Evolutionary conservation across 495 filamentous ascomycete genomes (phyloP), one percentile per base, ranked within the genome.

Genomic region (Xylaria flabelliformis): DNA sequence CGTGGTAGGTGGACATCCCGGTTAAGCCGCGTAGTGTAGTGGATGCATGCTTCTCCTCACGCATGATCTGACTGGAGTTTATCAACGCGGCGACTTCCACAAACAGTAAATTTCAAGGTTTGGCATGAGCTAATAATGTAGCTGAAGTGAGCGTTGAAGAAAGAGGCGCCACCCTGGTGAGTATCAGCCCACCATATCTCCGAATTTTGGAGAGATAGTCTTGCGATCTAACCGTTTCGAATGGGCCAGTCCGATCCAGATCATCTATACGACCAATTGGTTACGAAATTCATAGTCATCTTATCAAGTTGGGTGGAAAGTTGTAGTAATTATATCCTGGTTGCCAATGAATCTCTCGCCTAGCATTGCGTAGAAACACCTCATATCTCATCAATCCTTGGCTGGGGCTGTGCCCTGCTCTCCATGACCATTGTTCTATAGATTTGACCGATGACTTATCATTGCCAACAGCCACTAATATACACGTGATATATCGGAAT

Each of bases 1-100:
- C 58, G 58, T 61, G 58, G 58, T 36, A 39, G 58, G 58, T 61
- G 32, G 39, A 21, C 58, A 39, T 61, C 29, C 58, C 58, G 58
- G 58, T 19, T 39, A 8, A 5, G 58, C 58, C 17, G 58, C 58
- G 29, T 61, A 21, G 13, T 66, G 32, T 55, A 55, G 21, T 67
- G 48, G 29, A 32, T 51, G 64, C 46, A 53, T 67, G 46, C 1
- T 44, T 50, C 29, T 53, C 29, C 26, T 51, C 48, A 53, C 64
- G 64, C 19, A 41, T 29, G 17, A 67, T 21, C 63, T 50, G 26
- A 34, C 44, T 53, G 15, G 17, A 24, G 10, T 26, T 51, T n/a
- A 39, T 36, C 19, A 24, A 19, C 10, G 34, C 44, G 64, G 46
- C 46, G 12, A 34, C 46, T 53, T 67, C 64, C 64, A 19, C 48